Evolutionary conservation across 1,284 basidiomycete genomes (phyloP).

Genomic region (Exsudoporus floridanus): DNA sequence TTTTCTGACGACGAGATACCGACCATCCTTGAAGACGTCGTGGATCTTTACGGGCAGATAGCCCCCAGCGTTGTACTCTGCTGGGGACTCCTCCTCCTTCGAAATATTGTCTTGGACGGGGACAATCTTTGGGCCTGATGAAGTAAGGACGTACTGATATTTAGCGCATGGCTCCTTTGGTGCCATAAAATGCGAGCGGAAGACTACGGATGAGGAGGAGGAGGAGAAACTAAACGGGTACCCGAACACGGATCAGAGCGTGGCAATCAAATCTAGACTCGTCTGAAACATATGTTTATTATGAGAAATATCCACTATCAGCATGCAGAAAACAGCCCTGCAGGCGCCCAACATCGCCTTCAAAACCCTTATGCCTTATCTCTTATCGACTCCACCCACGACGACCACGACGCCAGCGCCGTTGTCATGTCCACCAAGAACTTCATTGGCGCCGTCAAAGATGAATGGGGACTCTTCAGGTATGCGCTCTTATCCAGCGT

Average conservation of each 20-base stretch:
- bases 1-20: slow-evolving; percentile 81
- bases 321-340: too few species aligned
- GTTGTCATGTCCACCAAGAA: slow-evolving; percentile 17
- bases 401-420: slow-evolving; percentile 6
- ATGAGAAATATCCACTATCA: too few species aligned
- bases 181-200: slow-evolving; percentile 49
- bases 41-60: slow-evolving; percentile 77
- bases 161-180: slow-evolving; percentile 64
- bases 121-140: slow-evolving; percentile 64
- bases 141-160: slow-evolving; percentile 71
- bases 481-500: slow-evolving; percentile 30
- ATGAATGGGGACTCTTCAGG: slow-evolving; percentile 85
- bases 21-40: slow-evolving; percentile 76
- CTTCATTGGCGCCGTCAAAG: slow-evolving; percentile 76
- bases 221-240: background rate
- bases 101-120: slow-evolving; percentile 60
- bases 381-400: too few species aligned
- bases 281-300: slow-evolving; percentile 7
- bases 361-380: too few species aligned
- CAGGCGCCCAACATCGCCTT: too few species aligned
- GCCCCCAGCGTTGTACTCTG: slow-evolving; percentile 77
- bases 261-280: slow-evolving; percentile 4
- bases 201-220: slow-evolving; percentile 13
- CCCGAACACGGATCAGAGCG: slow-evolving; percentile 21
- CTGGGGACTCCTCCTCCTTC: slow-evolving; percentile 78